Base-by-base conservation (phyloP, 2,329 filamentous ascomycete species). In the Pseudogymnoascus sp. region DNA sequence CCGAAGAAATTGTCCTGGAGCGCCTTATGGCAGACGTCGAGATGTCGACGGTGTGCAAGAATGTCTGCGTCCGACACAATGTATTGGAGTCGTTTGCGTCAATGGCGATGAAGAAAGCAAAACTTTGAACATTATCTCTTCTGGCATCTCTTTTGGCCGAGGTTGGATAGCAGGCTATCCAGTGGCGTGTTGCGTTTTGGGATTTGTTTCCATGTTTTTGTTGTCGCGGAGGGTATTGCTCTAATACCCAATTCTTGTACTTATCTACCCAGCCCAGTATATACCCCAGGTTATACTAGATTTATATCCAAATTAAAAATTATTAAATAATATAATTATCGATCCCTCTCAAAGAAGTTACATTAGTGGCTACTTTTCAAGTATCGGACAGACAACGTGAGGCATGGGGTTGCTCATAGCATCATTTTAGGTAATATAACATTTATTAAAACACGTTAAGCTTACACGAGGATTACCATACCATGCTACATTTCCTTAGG, bases 1-100 rank as follows among this genome's bases (percentile, higher is more conserved):
- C 33, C n/a, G 58, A 59, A 15, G 36, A 39, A 29, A 59, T 59
- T 7, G 58, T 59, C n/a, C 33, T 59, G 3, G 58, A 59, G 29
- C 33, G 58, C 12, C 36, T 59, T 4, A 39, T 36, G 58, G 36
- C 9, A 15, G 58, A 59, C n/a, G 58, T 31, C 45, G 45, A 52
- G 4, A 52, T 52, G 45, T 31, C 45, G 45, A 31, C 27, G 13
- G 45, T 52, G 27, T 52, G 45, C 27, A 31, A 52, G 45, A 52
- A 52, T 31, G 45, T 52, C 45, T 52, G 45, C 25, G 45, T 52
- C 13, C 45, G 45, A 31, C 45, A 52, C 27, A 52, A 52, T 52
- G 45, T 52, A 27, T 13, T 52, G 5, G 45, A 52, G 4, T 52
- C 45, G 5, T 52, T 31, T 52, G 45, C 25, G 45, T 31, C 45